phyloP scores from a whole-genome alignment of 805 yeast species.

The Wickerhamiella lipophila region DNA sequence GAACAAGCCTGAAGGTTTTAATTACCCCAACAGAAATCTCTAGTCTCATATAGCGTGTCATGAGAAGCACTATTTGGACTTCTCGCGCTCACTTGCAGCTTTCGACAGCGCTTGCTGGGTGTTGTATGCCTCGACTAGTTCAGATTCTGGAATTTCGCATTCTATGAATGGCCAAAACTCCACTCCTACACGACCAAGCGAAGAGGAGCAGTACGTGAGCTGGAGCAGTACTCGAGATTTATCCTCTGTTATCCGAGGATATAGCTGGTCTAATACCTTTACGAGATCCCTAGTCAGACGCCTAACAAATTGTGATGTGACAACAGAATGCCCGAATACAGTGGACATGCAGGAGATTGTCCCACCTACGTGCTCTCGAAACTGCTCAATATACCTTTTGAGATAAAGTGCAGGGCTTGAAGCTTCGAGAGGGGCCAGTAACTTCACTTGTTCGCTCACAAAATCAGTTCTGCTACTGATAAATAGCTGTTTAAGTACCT shows the following conservation, averaged over 20 bases:
- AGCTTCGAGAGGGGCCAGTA: constrained; percentile 43
- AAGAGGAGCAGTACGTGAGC: constrained; percentile 76
- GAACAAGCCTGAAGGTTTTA: no score
- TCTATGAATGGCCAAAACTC: constrained; percentile 43
- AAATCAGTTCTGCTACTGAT: constrained; percentile 57
- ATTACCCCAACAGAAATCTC: no score
- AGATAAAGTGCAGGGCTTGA: constrained; percentile 48
- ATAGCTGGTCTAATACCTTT: constrained; percentile 16
- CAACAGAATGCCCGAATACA: constrained; percentile 38
- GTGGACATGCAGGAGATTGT: constrained; percentile 55
- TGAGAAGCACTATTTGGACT: no score
- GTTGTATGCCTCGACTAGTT: constrained; percentile 34
- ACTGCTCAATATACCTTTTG: constrained; percentile 68
- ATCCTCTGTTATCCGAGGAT: constrained; percentile 26
- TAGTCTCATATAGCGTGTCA: no score
- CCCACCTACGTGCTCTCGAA: constrained; percentile 70
- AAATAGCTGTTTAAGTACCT: constrained; percentile 41
- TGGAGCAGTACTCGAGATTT: constrained; percentile 64
- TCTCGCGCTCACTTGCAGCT: not conserved
- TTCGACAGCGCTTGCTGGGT: constrained; percentile 30
- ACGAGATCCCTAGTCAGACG: constrained; percentile 21
- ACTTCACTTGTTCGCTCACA: constrained; percentile 47
- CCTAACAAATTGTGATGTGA: constrained; percentile 24
- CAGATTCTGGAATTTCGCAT: constrained; percentile 25
- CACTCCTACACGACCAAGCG: constrained; percentile 57